These are phyloP conservation scores for Penicillium paneum DNA, from an alignment of 2,329 filamentous ascomycete genomes.

Conservation along the genomic window DNA sequence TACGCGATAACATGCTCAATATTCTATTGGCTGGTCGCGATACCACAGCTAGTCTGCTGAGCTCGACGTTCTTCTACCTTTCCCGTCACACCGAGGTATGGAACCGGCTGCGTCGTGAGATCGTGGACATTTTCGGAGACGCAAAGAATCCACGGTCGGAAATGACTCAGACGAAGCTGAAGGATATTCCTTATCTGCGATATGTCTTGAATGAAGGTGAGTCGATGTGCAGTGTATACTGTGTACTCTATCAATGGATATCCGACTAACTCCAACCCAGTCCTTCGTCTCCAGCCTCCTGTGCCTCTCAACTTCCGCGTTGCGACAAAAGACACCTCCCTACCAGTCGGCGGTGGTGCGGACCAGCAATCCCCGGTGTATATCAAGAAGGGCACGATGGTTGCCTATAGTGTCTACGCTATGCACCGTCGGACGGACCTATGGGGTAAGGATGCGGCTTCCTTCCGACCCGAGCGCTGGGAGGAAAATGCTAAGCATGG, in stretches of 20 bases:
- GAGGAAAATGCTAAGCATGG: slow-evolving; percentile 35
- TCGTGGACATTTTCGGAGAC: slow-evolving; percentile 44
- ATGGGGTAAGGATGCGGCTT: slow-evolving; percentile 45
- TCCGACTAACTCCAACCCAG: slow-evolving; percentile 15
- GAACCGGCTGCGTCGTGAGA: slow-evolving; percentile 34
- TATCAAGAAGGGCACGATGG: slow-evolving; percentile 61
- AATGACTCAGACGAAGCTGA: slow-evolving; percentile 46
- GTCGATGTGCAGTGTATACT: neutral
- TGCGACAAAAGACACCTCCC: slow-evolving; percentile 42
- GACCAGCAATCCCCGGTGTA: slow-evolving; percentile 59
- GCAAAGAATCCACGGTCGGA: slow-evolving; percentile 32
- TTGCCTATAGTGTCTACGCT: slow-evolving; percentile 65
- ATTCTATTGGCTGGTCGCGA: slow-evolving; percentile 54
- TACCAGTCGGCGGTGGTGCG: slow-evolving; percentile 57
- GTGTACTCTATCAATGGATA: neutral
- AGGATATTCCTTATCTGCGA: slow-evolving; percentile 40
- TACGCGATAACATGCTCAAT: slow-evolving; percentile 51
- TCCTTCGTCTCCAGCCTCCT: slow-evolving; percentile 44
- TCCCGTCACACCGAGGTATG: slow-evolving; percentile 40
- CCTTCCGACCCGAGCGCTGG: slow-evolving; percentile 53
- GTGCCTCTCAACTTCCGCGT: slow-evolving; percentile 47
- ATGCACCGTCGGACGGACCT: slow-evolving; percentile 66
- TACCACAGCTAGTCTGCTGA: slow-evolving; percentile 49
- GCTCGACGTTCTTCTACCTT: slow-evolving; percentile 49
- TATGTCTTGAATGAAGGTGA: slow-evolving; percentile 40